These are phyloP conservation scores for Cercophora sp. DNA, from an alignment of 495 filamentous ascomycete genomes.

Conservation along the genomic window DNA sequence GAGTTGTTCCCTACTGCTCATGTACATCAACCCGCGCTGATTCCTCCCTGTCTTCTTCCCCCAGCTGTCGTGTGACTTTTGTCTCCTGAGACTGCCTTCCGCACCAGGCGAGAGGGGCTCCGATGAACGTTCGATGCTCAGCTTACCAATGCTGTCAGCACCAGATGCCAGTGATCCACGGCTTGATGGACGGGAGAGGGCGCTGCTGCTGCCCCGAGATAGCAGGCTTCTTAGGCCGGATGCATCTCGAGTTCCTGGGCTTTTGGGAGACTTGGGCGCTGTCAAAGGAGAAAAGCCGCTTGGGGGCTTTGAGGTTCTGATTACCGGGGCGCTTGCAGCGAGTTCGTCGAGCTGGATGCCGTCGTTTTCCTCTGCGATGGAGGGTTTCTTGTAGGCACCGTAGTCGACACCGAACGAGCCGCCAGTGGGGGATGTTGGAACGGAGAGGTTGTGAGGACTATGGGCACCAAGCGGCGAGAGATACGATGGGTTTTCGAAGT, in stretches of 20 bases:
- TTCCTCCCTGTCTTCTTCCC: constrained; percentile 48
- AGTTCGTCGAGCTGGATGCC: constrained; percentile 54
- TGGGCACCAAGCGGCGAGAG: constrained; percentile 26
- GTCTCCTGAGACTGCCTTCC: constrained; percentile 36
- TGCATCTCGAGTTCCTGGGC: constrained; percentile 36
- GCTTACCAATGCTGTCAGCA: constrained; percentile 55
- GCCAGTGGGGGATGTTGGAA: constrained; percentile 44
- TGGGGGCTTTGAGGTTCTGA: constrained; percentile 81
- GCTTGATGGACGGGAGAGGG: constrained; percentile 48
- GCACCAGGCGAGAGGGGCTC: constrained; percentile 33
- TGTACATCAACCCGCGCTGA: constrained; percentile 54
- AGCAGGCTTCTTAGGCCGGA: constrained; percentile 41
- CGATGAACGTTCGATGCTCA: constrained; percentile 52
- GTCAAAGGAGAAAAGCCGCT: constrained; percentile 67
- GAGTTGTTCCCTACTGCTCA: constrained; percentile 55
- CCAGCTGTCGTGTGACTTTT: constrained; percentile 51
- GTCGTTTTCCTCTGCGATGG: constrained; percentile 49
- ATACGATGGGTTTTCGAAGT: constrained; percentile 56
- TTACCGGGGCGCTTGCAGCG: constrained; percentile 74
- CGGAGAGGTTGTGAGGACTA: constrained; percentile 42
- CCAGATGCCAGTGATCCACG: constrained; percentile 47
- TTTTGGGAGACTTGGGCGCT: constrained; percentile 52
- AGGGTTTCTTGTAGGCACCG: constrained; percentile 51
- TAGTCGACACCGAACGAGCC: constrained; percentile 71
- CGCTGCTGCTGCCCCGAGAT: constrained; percentile 39